Base-by-base conservation (phyloP, 306 rosid species). In the Echinosophora koreensis region DNA sequence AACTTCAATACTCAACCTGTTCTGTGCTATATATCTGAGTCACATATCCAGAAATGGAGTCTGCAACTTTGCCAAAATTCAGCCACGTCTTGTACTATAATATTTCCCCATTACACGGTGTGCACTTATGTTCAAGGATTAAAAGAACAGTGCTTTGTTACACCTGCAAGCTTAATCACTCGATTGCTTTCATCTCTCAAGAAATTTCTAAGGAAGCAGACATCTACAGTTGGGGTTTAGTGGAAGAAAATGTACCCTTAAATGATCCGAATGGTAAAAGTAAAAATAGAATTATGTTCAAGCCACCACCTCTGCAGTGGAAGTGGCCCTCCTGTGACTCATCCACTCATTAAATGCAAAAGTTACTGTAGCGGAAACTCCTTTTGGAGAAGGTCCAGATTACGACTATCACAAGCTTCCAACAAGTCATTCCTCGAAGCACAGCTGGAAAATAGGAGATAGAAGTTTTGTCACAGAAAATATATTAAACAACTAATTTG, bases 371-470 rank as follows among this genome's bases (percentile, higher is more conserved):
- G 76, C 4, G 97, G 99, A 78, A 95, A 95, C 87, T 95, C 99
- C 78, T 95, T 95, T 72, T 92, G 99, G 63, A 95, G 99, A 79
- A 85, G 88, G 60, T 95, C 99, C 44, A 95, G 88, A 84, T 92
- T 92, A 74, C 96, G 91, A 62, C 87, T 83, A 85, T 95, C 99
- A 57, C 99, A 95, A 80, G 98, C 97, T 64, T 92, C 92, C 77
- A 95, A 69, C 97, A 95, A 82, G 89, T 95, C 99, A 80, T 83
- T 87, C 87, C 99, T 89, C 38, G 97, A 93, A 74, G 99, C 99
- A 61, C 96, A 95, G 86, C 99, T 92, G 97, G 76, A 86, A 80
- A 83, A 70, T 56, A 77, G 65, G 62, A 41, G 15, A 51, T 15
- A 41, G 8, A 81, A 42, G n/a, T n/a, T n/a, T n/a, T n/a, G n/a